Evolutionary conservation across 140 eudicot genomes (phyloP), one percentile per base, ranked within the genome.

Genomic region (Anethum foeniculum): DNA sequence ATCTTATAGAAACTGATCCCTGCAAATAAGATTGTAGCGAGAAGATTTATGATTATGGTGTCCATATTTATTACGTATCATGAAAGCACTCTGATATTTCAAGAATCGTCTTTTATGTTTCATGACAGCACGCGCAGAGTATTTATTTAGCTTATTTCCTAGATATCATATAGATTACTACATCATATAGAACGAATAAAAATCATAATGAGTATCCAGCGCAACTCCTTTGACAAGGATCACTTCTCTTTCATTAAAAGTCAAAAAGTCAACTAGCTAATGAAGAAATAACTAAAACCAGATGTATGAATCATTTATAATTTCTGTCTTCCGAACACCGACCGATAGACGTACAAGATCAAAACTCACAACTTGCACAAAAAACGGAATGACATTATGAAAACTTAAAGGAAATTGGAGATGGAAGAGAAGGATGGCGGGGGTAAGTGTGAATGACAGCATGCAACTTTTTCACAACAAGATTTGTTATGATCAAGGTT

Each of bases 101-200:
- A 21, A 39, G 77, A 62, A 62, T 7, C 1, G 18, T 62, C 36
- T 2, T 0, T 25, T 10, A 10, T 25, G 71, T 25, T 2, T 25
- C 18, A n/a, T n/a, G 7, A 27, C 3, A 27, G 71, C 36, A 62
- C n/a, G n/a, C 21, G 77, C 18, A n/a, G 34, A 23, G 34, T 39
- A n/a, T 3, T 38, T 2, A 5, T 2, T 39, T 73, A 87, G 89
- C 88, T 88, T 88, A 49, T 88, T 85, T 51, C 89, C 89, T 67
- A 88, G 75, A 80, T 71, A 78, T 28, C 91, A n/a, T n/a, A n/a
- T n/a, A n/a, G n/a, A n/a, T n/a, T n/a, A n/a, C n/a, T n/a, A n/a
- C n/a, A n/a, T n/a, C n/a, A n/a, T n/a, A n/a, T n/a, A n/a, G n/a
- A n/a, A n/a, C n/a, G n/a, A n/a, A n/a, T n/a, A n/a, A n/a, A n/a